A percentile compares a stretch with the other conserved stretches of the same genome.
Evolutionary conservation across 2,329 filamentous ascomycete genomes (phyloP).

Genomic region (Cladosporium oxysporum): DNA sequence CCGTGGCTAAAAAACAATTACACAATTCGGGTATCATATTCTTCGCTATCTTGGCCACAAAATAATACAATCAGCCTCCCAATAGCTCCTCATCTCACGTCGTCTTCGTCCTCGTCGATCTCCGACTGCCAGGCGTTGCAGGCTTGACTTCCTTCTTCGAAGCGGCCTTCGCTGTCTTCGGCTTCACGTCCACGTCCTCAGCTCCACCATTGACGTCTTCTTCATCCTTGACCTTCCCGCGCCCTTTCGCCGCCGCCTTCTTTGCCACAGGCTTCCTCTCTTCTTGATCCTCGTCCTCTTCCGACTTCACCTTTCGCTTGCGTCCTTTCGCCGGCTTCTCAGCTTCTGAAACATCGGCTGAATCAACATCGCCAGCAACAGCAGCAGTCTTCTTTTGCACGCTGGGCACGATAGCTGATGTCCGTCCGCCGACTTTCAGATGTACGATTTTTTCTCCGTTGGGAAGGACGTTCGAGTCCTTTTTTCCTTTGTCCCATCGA

Average conservation of each 20-base stretch:
- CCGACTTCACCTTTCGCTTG: conserved; percentile 38
- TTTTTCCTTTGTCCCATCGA: conserved; percentile 80
- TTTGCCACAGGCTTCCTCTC: conserved; percentile 31
- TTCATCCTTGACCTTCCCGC: conserved; percentile 18
- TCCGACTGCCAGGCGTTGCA: conserved; percentile 46
- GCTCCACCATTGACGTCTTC: conserved; percentile 20
- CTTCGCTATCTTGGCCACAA: background rate
- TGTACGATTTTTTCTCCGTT: conserved; percentile 84
- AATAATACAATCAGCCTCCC: background rate
- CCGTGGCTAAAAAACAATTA: background rate
- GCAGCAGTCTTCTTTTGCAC: conserved; percentile 79
- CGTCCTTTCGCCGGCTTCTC: conserved; percentile 33
- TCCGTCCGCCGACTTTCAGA: conserved; percentile 85
- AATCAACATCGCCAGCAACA: conserved; percentile 53
- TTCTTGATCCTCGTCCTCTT: conserved; percentile 29
- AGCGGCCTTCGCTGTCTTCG: conserved; percentile 20
- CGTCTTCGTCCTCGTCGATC: conserved; percentile 41
- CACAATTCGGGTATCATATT: background rate
- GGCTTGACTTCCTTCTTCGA: conserved; percentile 30
- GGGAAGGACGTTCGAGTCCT: conserved; percentile 65
- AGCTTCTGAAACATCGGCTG: conserved; percentile 24
- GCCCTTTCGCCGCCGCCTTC: conserved; percentile 13
- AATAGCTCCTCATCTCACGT: conserved; percentile 27
- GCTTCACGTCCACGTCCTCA: conserved; percentile 22
- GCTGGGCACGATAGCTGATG: conserved; percentile 82